Evolutionary conservation across 208 protist genomes (phyloP), one percentile per base, ranked within the genome.

Genomic region (Novymonas esmeraldas): DNA sequence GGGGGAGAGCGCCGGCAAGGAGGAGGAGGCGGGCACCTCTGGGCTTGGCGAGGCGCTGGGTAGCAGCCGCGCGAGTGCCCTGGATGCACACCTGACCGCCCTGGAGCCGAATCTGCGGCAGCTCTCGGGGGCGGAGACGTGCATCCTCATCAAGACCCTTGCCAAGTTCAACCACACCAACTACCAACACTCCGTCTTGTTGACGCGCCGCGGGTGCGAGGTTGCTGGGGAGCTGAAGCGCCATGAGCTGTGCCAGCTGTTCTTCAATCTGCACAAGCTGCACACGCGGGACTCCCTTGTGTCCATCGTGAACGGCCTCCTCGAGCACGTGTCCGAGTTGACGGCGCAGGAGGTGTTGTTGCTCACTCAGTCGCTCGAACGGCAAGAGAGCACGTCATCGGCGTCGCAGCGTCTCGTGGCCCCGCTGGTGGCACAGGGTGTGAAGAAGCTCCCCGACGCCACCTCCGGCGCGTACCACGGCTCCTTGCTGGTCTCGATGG

Each of bases 141-240:
- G 29, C 6, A 70, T 68, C 3, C 62, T 96, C 2, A 72, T 90
- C 24, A 78, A 79, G 59, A 67, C 75, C 3, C 74, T 96, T 0
- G 78, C 85, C 2, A 78, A 70, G 24, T 46, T 92, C 36, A 66
- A 91, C 50, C 93, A 95, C 63, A 82, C 82, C 33, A 85, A 90
- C 52, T 92, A 92, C 66, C 50, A 82, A 3, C 81, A 85, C 67
- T 88, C 85, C 14, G 61, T 79, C 22, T 69, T 87, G 9, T 70
- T 96, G 36, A 70, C 85, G 0, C 84, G 92, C 0, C 82, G 92
- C 10, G 75, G 83, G n/a, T 95, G 89, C 54, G 87, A 93, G 60
- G 78, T 96, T 38, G 81, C 79, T 11, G 54, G 38, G 5, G 73
- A 84, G 34, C 51, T 94, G 11, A 69, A 72, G 5, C 39, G 31